Evolutionary conservation across 2,329 filamentous ascomycete genomes (phyloP).

Genomic region (Aspergillus sp.): DNA sequence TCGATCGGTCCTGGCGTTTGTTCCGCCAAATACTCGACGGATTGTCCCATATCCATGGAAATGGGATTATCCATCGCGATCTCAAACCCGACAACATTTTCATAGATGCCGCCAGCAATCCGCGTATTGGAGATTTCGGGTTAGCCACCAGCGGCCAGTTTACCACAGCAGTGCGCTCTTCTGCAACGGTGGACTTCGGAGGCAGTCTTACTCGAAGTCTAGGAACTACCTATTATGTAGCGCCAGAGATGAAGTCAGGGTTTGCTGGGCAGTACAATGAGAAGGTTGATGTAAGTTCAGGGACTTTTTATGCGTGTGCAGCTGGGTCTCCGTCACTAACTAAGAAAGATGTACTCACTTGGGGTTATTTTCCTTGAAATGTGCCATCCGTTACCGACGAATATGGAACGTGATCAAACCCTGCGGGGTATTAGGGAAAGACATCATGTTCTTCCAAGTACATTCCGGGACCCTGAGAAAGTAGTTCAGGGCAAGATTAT

Average conservation of each 20-base stretch:
- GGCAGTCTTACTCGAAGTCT: slow-evolving; percentile 55
- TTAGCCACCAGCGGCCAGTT: slow-evolving; percentile 83
- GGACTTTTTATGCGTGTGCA: neutral
- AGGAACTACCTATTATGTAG: slow-evolving; percentile 85
- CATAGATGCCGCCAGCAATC: slow-evolving; percentile 84
- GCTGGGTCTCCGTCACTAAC: neutral
- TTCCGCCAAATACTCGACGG: slow-evolving; percentile 91
- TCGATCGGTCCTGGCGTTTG: slow-evolving; percentile 81
- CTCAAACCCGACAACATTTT: slow-evolving; percentile 98
- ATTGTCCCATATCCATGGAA: slow-evolving; percentile 80
- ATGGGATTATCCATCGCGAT: slow-evolving; percentile 93
- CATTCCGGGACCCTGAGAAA: slow-evolving; percentile 71
- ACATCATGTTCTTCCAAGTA: slow-evolving; percentile 66
- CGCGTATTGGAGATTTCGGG: slow-evolving; percentile 96
- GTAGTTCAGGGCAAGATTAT: slow-evolving; percentile 73
- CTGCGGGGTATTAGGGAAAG: slow-evolving; percentile 69
- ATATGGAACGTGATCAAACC: slow-evolving; percentile 64
- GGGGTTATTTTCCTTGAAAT: slow-evolving; percentile 99
- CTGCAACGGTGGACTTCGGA: slow-evolving; percentile 35
- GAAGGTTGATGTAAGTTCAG: slow-evolving; percentile 75
- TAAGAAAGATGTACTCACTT: slow-evolving; percentile 78
- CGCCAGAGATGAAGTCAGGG: slow-evolving; percentile 81
- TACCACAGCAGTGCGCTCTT: slow-evolving; percentile 40
- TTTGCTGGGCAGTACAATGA: slow-evolving; percentile 78
- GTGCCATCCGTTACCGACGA: slow-evolving; percentile 66